phyloP scores from a whole-genome alignment of 2,329 filamentous ascomycete species.

The Aspergillus aculeatinus region DNA sequence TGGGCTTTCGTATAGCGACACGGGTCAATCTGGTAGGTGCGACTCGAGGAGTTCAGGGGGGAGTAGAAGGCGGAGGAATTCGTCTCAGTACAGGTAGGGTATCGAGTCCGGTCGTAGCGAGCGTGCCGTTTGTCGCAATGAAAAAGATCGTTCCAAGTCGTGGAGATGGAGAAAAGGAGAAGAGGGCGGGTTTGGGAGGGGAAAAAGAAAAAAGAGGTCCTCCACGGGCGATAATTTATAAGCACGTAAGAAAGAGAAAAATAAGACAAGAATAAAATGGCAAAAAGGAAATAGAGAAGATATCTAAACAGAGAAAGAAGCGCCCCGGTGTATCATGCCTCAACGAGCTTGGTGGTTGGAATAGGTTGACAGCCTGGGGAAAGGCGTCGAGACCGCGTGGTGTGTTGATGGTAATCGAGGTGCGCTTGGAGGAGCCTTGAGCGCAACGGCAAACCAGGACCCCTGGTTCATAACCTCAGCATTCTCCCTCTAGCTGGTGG shows the following conservation, averaged over 20 bases:
- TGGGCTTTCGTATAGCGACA: constrained; percentile 7
- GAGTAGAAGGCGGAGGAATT: constrained; percentile 6
- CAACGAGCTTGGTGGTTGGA: constrained; percentile 19
- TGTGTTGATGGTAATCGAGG: constrained; percentile 26
- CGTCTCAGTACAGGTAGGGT: constrained; percentile 14
- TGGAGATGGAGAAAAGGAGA: constrained; percentile 27
- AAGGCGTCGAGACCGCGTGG: constrained; percentile 21
- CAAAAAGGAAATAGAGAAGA: constrained; percentile 17
- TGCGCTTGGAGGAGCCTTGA: constrained; percentile 40
- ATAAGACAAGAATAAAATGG: constrained; percentile 15
- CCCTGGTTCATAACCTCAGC: constrained; percentile 43
- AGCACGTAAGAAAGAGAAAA: constrained; percentile 12
- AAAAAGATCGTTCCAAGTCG: constrained; percentile 32
- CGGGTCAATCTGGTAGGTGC: constrained; percentile 4
- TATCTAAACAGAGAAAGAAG: constrained; percentile 18
- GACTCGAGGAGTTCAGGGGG: constrained; percentile 9
- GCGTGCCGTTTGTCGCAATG: constrained; percentile 33
- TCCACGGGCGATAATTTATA: constrained; percentile 22
- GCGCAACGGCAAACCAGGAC: constrained; percentile 42
- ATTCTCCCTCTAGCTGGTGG: constrained; percentile 30
- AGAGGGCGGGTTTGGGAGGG: constrained; percentile 13
- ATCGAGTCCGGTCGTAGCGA: constrained; percentile 33
- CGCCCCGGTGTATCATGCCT: constrained; percentile 32
- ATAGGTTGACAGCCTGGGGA: constrained; percentile 23
- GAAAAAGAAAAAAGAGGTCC: constrained; percentile 18